Evolutionary conservation across 208 protist species (phyloP), one percentile per base, ranked within the genome.

Genomic region (Trypanosoma vivax): DNA sequence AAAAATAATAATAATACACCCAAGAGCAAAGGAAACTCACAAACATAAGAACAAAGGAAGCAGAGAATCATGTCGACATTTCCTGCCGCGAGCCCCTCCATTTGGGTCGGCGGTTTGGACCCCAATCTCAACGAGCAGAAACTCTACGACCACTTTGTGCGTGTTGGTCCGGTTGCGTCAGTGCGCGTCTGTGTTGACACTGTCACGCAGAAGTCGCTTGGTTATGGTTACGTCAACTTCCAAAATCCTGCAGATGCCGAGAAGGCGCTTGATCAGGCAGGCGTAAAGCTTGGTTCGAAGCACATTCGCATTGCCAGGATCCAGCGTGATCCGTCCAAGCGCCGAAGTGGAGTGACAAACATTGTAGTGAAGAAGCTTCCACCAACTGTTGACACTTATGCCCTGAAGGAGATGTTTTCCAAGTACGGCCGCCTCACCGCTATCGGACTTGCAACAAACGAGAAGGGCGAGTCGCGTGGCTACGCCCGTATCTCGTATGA

Each of bases 181-280:
- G 98, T 99, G 23, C 92, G 96, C 58, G 96, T 99, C 43, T 99
- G 97, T 73, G 92, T 98, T 47, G 97, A 99, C 73, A 76, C 87
- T 31, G 83, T 83, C 39, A 98, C 96, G 10, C 91, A 97, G 70
- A 96, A 96, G 76, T 99, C 97, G 9, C 90, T 99, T 45, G 96
- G 96, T 49, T 99, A 99, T 76, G 97, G 96, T 43, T 99, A 99
- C 80, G 96, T 99, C 29, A 99, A 99, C 94, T 99, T 98, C 65
- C 95, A 98, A 76, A 96, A 94, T 67, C 74, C 87, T 45, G 75
- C 86, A 24, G 97, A 99, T 82, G 97, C 97, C 33, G 97, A 99
- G 76, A 93, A 97, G 73, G 98, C 98, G 9, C 68, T 99, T 35
- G 97, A 99, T 60, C 97, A 95, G 28, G 80, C 98, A 47, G 98